Evolutionary conservation across 805 yeast species (phyloP), one percentile per base, ranked within the genome.

Genomic region (Sugiyamaella chiloensis): DNA sequence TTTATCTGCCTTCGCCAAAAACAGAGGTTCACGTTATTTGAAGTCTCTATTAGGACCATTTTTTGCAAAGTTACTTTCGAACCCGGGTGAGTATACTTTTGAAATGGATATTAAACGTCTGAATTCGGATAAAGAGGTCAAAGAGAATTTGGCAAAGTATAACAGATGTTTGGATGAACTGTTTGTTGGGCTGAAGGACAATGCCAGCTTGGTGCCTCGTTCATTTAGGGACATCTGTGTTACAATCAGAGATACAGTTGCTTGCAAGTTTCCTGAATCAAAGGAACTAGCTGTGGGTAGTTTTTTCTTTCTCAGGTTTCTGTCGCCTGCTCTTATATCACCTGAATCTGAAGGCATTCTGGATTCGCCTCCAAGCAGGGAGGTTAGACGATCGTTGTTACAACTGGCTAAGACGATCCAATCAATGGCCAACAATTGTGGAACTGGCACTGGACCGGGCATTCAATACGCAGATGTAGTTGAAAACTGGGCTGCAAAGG

Each of bases 281-380:
- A 80, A 78, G 39, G 71, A 76, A 31, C 72, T 81, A 32, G 88
- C 95, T 0, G 84, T 85, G n/a, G 91, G 95, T 0, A 85, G 95
- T 0, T 88, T 85, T 59, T 66, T 88, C 35, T 87, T 88, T 58
- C 69, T 88, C 53, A 68, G 91, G 48, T 77, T 82, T 50, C 71
- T 82, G 43, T 83, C 95, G 60, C 96, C 96, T 4, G 91, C 90
- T 0, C 76, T 88, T 53, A 87, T 87, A 3, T 79, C 87, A 35
- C 96, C 96, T 0, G 93, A 85, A 48, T 69, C 75, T 6, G 71
- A 58, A 32, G 62, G 58, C 9, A 47, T 64, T 5, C 40, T 64
- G 19, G 50, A 44, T 5, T 23, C 26, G 11, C 44, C 55, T 7
- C 59, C 54, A 7, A 24, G 59, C 7, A 42, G 46, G 12, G 53